Percentiles rank a stretch among this genome's conserved stretches.
Evolutionary conservation across 257 asterid species (phyloP).

Genomic region (Phtheirospermum japonicum): DNA sequence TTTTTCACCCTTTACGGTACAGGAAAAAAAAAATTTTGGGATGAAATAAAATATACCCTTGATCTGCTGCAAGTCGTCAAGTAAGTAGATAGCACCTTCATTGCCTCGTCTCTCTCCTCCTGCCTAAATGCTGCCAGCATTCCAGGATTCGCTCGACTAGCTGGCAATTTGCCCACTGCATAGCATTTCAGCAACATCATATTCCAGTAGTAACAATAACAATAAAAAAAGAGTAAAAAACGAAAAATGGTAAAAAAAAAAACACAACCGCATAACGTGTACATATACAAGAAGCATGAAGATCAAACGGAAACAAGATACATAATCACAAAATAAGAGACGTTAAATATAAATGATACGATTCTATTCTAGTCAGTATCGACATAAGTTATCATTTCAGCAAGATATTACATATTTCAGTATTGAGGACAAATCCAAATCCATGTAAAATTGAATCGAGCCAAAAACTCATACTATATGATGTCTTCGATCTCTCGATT

Average conservation of each 20-base stretch:
- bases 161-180: constrained; percentile 87
- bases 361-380: too few relatives aligned
- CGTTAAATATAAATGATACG: too few relatives aligned
- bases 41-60: constrained; percentile 40
- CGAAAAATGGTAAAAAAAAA: background rate
- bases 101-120: constrained; percentile 52
- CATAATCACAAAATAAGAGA: too few relatives aligned
- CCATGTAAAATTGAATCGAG: too few relatives aligned
- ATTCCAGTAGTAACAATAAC: background rate
- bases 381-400: too few relatives aligned
- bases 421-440: too few relatives aligned
- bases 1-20: background rate
- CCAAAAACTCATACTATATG: too few relatives aligned
- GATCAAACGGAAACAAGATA: background rate
- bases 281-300: background rate
- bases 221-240: background rate
- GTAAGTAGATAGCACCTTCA: constrained; percentile 50
- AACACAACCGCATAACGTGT: too few relatives aligned
- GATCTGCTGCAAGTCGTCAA: constrained; percentile 51
- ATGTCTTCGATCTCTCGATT: too few relatives aligned
- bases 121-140: constrained; percentile 56
- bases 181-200: constrained; percentile 25
- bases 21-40: too few relatives aligned
- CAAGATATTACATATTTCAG: too few relatives aligned
- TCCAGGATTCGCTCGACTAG: constrained; percentile 65